phyloP scores from a whole-genome alignment of 495 filamentous ascomycete genomes.

The Lasiosphaeria miniovina region DNA sequence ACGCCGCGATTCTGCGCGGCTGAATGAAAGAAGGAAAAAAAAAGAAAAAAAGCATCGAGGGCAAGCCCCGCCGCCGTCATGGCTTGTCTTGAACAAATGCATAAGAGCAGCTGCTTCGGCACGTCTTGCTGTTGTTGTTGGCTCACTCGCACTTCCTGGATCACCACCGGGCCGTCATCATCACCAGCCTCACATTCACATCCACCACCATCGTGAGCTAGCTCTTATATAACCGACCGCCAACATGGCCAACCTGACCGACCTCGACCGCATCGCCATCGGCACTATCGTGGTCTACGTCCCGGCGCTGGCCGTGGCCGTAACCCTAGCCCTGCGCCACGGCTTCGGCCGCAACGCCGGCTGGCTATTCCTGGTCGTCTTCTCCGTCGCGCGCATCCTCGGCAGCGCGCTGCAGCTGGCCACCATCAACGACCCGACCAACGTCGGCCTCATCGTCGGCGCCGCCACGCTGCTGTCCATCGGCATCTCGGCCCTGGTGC shows the following conservation, averaged over 20 bases:
- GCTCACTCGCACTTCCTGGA: too few relatives aligned
- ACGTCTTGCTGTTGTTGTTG: too few relatives aligned
- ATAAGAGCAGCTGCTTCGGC: too few relatives aligned
- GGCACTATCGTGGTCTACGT: conserved; percentile 31
- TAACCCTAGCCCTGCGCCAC: conserved; percentile 30
- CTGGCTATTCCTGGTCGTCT: conserved; percentile 34
- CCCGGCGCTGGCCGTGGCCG: conserved; percentile 25
- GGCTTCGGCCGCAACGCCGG: conserved; percentile 33
- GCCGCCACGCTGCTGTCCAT: conserved; percentile 28
- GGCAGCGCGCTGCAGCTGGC: conserved; percentile 33
- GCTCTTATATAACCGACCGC: neutral
- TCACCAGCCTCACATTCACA: too few relatives aligned
- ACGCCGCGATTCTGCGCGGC: too few relatives aligned
- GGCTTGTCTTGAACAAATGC: too few relatives aligned
- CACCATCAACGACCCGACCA: conserved; percentile 32
- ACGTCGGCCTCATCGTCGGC: conserved; percentile 27
- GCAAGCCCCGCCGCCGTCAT: too few relatives aligned
- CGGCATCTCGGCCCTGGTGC: conserved; percentile 34
- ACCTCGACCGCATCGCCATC: conserved; percentile 33
- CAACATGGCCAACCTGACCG: conserved; percentile 19
- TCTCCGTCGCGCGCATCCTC: conserved; percentile 34
- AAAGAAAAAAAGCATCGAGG: too few relatives aligned
- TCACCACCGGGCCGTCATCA: too few relatives aligned
- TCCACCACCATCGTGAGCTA: too few relatives aligned
- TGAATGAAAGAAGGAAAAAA: too few relatives aligned